Percentiles rank a stretch among this genome's conserved stretches.
Evolutionary conservation across 345 rosid genomes (phyloP).

Genomic region (Brassica incana): DNA sequence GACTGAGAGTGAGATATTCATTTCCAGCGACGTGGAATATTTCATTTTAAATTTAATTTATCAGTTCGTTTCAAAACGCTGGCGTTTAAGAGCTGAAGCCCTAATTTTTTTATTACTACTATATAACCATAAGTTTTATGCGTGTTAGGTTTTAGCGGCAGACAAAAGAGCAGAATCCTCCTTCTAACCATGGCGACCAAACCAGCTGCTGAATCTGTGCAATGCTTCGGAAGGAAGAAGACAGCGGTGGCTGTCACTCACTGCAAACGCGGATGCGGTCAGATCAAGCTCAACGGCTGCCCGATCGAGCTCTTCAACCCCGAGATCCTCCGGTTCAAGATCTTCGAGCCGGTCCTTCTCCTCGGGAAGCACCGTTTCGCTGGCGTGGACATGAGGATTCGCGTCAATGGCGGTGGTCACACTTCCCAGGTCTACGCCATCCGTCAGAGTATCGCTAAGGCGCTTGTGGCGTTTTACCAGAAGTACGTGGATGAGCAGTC

Average conservation of each 20-base stretch:
- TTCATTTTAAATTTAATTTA: background rate
- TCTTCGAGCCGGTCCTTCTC: constrained; percentile 70
- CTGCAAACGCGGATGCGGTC: constrained; percentile 76
- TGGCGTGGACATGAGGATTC: constrained; percentile 80
- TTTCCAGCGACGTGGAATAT: background rate
- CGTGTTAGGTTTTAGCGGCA: constrained; percentile 31
- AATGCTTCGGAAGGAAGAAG: constrained; percentile 88
- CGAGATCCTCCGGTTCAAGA: constrained; percentile 80
- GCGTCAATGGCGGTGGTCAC: constrained; percentile 89
- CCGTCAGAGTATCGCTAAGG: constrained; percentile 89
- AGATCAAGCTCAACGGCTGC: constrained; percentile 77
- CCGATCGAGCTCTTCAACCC: constrained; percentile 79
- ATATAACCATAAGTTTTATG: background rate
- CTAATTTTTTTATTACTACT: background rate
- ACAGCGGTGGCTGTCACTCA: constrained; percentile 79
- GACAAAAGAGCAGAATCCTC: background rate
- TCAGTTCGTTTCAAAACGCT: background rate
- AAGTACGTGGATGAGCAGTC: constrained; percentile 85
- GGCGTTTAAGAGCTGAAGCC: constrained; percentile 11
- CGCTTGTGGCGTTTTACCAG: constrained; percentile 81
- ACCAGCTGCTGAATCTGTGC: constrained; percentile 49
- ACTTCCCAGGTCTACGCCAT: constrained; percentile 92
- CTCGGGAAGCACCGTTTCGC: constrained; percentile 80
- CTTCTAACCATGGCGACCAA: constrained; percentile 33
- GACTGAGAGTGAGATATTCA: background rate